Evolutionary conservation across 2,329 filamentous ascomycete species (phyloP).

Genomic region (Aaosphaeria pasadenensis): DNA sequence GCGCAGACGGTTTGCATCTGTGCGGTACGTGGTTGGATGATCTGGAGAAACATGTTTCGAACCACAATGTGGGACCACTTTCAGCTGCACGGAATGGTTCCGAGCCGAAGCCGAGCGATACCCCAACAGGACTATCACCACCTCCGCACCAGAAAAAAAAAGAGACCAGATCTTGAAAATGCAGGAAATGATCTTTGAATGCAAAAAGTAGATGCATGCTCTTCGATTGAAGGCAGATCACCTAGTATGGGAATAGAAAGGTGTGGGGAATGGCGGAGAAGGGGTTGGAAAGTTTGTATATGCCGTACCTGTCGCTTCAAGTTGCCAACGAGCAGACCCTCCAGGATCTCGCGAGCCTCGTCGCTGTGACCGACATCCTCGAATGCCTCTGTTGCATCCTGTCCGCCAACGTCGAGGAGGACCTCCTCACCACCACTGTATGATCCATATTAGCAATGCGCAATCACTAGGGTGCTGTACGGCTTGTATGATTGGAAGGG

Average conservation of each 20-base stretch:
- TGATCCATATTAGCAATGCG: neutral
- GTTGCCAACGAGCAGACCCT: slow-evolving; percentile 42
- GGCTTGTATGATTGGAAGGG: neutral
- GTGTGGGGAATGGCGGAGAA: neutral
- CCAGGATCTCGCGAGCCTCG: slow-evolving; percentile 92
- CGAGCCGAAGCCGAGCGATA: too few species aligned
- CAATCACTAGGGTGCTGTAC: neutral
- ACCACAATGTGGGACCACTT: too few species aligned
- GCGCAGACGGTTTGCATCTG: too few species aligned
- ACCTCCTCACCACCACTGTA: slow-evolving; percentile 95
- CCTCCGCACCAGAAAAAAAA: too few species aligned
- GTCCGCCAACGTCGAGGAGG: slow-evolving; percentile 89
- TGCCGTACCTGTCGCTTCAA: slow-evolving; percentile 35
- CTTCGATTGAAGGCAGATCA: too few species aligned
- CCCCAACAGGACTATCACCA: too few species aligned
- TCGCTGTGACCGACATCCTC: slow-evolving; percentile 99
- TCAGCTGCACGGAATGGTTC: too few species aligned
- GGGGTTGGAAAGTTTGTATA: neutral
- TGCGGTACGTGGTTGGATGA: too few species aligned
- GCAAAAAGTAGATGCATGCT: too few species aligned
- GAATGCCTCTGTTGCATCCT: slow-evolving; percentile 96
- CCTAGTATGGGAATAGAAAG: neutral
- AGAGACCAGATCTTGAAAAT: too few species aligned
- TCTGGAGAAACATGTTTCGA: too few species aligned
- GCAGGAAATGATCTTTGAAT: too few species aligned